These are phyloP conservation scores for Avena atlantica DNA, from an alignment of 176 grass and related monocot species.

Conservation along the genomic window DNA sequence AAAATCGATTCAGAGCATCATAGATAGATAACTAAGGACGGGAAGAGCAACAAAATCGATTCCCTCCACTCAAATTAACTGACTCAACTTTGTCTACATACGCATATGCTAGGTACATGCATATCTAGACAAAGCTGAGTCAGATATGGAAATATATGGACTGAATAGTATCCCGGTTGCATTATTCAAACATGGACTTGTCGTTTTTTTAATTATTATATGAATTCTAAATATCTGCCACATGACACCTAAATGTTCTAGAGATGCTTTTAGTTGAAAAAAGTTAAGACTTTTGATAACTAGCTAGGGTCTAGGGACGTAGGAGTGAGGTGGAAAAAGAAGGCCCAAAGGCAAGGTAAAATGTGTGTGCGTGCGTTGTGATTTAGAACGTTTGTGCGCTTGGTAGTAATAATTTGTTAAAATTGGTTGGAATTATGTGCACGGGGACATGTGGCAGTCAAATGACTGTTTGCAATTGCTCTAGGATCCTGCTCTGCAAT, in stretches of 20 bases:
- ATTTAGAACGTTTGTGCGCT: background rate
- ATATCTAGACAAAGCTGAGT: too few species aligned
- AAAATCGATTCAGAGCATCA: background rate
- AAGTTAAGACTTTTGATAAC: background rate
- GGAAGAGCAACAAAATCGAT: background rate
- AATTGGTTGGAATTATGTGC: background rate
- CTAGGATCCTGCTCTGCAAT: constrained; percentile 32
- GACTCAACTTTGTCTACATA: too few species aligned
- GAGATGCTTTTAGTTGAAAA: too few species aligned
- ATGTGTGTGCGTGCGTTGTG: background rate
- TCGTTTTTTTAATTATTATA: background rate
- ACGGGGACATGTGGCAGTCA: constrained; percentile 13
- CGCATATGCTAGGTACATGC: too few species aligned
- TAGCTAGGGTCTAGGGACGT: background rate
- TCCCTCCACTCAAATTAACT: too few species aligned
- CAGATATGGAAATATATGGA: background rate
- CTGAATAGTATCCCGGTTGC: background rate
- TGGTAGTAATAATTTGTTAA: background rate
- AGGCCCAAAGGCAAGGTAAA: background rate
- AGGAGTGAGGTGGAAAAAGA: background rate
- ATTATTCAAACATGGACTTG: background rate
- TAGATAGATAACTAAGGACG: background rate
- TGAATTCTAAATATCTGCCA: background rate
- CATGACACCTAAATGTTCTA: background rate
- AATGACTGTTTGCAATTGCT: constrained; percentile 32